Evolutionary conservation across 2,329 filamentous ascomycete genomes (phyloP), one percentile per base, ranked within the genome.

Genomic region (Phaeosphaeriaceae sp.): DNA sequence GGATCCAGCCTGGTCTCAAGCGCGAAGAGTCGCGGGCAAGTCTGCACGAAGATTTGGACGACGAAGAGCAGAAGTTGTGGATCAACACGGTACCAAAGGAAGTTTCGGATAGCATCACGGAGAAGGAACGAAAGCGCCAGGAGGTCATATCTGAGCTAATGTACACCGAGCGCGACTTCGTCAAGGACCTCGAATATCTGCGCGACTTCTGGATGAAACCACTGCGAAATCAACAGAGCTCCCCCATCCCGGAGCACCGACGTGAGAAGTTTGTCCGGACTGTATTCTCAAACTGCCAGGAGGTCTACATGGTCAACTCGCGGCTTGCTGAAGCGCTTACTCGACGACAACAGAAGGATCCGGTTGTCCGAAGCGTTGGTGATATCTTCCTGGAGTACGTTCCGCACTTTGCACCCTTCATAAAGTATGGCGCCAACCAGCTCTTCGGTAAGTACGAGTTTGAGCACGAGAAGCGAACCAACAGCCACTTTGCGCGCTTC

Each of bases 201-300:
- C 88, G 95, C 61, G 95, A 99, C 81, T 99, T 98, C 83, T 99
- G 95, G 95, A 97, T 99, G 81, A 86, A 95, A 67, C 95, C 95
- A 10, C 81, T 99, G 56, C 88, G 93, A 50, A 85, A 86, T 56
- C 84, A 85, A 19, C 77, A 79, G 11, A 82, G 86, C 17, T 97
- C 94, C 3, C 94, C 93, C 0, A 96, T 99, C 63, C 94, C 95
- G 5, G 88, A 95, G 65, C 88, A 92, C 59, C 88, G 92, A 57
- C 88, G 93, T 60, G 94, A 97, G 66, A 91, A 91, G 71, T 96
- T 97, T 62, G 94, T 99, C 57, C 89, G 91, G 68, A 96, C 90
- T 1, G 96, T 99, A 42, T 99, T 99, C 78, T 93, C 91, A 68
- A 98, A 99, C 75, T 94, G 95, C 67, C 88, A 97, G 75, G 95